A percentile compares a stretch with the other conserved stretches of the same genome.
phyloP scores from a whole-genome alignment of 805 yeast species.

The Torulaspora franciscae region DNA sequence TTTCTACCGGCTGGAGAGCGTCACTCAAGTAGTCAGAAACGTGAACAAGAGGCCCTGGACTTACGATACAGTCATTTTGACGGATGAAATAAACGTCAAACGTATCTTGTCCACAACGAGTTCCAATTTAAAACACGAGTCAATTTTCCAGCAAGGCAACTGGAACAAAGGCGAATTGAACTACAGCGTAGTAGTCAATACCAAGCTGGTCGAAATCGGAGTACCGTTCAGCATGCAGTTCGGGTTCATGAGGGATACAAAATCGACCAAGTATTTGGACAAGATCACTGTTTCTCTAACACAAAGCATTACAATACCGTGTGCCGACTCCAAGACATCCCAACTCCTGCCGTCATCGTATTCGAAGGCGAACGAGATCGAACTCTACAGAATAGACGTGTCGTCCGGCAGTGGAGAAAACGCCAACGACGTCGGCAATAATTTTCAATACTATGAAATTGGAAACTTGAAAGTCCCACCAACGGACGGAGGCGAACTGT shows the following conservation, averaged over 20 bases:
- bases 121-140: slow-evolving; percentile 10
- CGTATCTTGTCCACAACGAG: slow-evolving; percentile 14
- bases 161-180: slow-evolving; percentile 13
- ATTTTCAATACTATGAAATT: slow-evolving; percentile 7
- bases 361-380: slow-evolving; percentile 11
- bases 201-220: slow-evolving; percentile 18
- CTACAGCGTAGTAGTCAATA: slow-evolving; percentile 10
- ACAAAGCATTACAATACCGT: slow-evolving; percentile 21
- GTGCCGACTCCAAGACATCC: slow-evolving; percentile 10
- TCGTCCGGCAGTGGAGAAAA: background rate
- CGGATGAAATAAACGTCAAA: slow-evolving; percentile 14
- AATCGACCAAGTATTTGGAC: slow-evolving; percentile 5
- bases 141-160: slow-evolving; percentile 10
- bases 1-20: slow-evolving; percentile 17
- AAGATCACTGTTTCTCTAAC: slow-evolving; percentile 9
- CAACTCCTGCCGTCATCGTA: slow-evolving; percentile 11
- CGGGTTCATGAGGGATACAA: slow-evolving; percentile 5
- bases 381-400: slow-evolving; percentile 9
- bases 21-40: slow-evolving; percentile 5
- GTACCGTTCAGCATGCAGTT: slow-evolving; percentile 12
- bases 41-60: slow-evolving; percentile 1
- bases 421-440: background rate
- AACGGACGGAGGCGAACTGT: background rate
- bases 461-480: slow-evolving; percentile 8
- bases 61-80: slow-evolving; percentile 16